phyloP scores from a whole-genome alignment of 208 protist species.

The Trypanosoma rangeli region DNA sequence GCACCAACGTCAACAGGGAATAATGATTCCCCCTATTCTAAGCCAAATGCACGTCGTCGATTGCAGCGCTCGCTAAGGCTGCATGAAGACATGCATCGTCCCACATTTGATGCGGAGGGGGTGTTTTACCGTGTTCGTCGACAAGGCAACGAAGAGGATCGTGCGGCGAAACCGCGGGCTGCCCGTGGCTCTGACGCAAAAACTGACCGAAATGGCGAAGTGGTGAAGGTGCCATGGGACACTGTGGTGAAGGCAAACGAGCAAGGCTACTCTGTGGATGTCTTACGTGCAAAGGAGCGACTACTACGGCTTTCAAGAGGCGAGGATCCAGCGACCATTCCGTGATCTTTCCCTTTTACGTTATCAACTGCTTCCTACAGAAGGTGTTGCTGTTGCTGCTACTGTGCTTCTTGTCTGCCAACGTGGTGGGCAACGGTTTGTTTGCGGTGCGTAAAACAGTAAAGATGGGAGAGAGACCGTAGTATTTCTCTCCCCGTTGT shows the following conservation, averaged over 20 bases:
- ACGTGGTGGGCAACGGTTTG: not conserved
- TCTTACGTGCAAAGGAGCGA: conserved; percentile 80
- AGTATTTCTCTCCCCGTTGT: too few species aligned
- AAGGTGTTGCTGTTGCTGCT: conserved; percentile 5
- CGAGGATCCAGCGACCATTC: conserved; percentile 83
- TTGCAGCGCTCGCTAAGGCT: conserved; percentile 65
- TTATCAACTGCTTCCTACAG: not conserved
- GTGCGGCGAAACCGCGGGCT: conserved; percentile 54
- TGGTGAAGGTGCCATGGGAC: conserved; percentile 88
- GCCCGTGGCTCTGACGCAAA: conserved; percentile 64
- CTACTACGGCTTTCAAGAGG: conserved; percentile 83
- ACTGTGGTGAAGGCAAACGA: conserved; percentile 66
- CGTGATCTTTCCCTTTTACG: conserved; percentile 34
- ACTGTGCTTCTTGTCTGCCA: not conserved
- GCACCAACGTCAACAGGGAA: not conserved
- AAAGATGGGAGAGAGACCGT: not conserved
- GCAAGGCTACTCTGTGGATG: conserved; percentile 69
- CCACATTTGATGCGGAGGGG: conserved; percentile 89
- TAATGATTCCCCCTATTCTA: not conserved
- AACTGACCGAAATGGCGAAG: conserved; percentile 19
- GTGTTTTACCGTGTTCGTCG: conserved; percentile 80
- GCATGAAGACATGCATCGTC: conserved; percentile 73
- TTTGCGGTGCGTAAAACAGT: not conserved
- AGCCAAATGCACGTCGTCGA: conserved; percentile 49
- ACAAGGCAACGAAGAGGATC: conserved; percentile 52